phyloP scores from a whole-genome alignment of 116 monocot genomes.

The Phalaenopsis hybrid region DNA sequence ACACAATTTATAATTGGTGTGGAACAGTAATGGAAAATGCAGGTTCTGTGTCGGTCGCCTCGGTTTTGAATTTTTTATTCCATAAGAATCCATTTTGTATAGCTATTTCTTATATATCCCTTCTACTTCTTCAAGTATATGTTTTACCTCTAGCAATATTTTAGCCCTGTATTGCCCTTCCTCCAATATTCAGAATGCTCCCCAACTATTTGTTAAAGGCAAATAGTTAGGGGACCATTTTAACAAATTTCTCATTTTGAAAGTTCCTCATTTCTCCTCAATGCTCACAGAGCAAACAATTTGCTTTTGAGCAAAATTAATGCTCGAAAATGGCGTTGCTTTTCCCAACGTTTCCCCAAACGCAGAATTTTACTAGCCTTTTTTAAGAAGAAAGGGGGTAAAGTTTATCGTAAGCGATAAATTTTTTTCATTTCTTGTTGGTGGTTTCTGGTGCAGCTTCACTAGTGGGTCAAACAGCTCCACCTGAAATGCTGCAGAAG shows the following conservation, averaged over 20 bases:
- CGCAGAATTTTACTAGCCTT: neutral
- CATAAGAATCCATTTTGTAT: too few relatives aligned
- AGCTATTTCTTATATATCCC: too few relatives aligned
- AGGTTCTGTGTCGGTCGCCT: slow-evolving; percentile 21
- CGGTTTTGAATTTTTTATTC: neutral
- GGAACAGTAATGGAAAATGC: slow-evolving; percentile 86
- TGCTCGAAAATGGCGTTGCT: neutral
- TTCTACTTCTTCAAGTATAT: too few relatives aligned
- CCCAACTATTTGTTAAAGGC: too few relatives aligned
- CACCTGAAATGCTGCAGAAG: slow-evolving; percentile 82
- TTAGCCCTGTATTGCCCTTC: neutral
- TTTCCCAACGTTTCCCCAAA: neutral
- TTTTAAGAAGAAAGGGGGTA: neutral
- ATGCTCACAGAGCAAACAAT: neutral
- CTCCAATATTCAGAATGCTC: neutral
- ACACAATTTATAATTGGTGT: slow-evolving; percentile 79
- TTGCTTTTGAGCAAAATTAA: neutral
- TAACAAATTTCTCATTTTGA: too few relatives aligned
- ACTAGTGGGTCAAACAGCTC: slow-evolving; percentile 72
- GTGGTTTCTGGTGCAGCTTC: slow-evolving; percentile 44
- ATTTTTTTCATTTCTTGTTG: neutral
- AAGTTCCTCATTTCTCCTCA: neutral
- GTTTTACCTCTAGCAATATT: neutral
- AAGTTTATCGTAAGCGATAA: too few relatives aligned
- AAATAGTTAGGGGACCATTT: too few relatives aligned